These are phyloP conservation scores for Phytophthora syringae DNA, from an alignment of 352 stramenopile species.

Conservation along the genomic window DNA sequence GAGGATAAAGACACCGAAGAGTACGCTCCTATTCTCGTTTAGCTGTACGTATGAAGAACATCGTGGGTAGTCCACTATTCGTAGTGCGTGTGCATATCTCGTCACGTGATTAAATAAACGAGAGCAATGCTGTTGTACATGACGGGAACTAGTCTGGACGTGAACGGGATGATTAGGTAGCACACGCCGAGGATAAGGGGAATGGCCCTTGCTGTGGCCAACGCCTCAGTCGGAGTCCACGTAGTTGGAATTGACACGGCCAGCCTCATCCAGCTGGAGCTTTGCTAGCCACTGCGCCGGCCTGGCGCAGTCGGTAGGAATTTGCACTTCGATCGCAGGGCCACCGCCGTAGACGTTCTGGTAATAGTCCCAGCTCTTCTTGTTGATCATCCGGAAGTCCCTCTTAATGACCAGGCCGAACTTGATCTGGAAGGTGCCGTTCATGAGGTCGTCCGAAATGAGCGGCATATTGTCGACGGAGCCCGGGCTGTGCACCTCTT, in stretches of 20 bases:
- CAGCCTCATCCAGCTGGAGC: slow-evolving; percentile 59
- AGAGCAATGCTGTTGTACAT: slow-evolving; percentile 40
- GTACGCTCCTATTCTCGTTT: slow-evolving; percentile 22
- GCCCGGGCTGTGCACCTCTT: slow-evolving; percentile 59
- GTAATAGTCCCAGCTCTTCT: slow-evolving; percentile 81
- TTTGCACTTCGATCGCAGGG: slow-evolving; percentile 71
- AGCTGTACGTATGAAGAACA: slow-evolving; percentile 13
- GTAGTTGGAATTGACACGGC: slow-evolving; percentile 72
- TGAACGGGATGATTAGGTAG: slow-evolving; percentile 3
- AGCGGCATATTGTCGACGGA: slow-evolving; percentile 79
- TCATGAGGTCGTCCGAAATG: slow-evolving; percentile 67
- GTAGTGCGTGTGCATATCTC: slow-evolving; percentile 21
- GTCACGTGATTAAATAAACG: slow-evolving; percentile 47
- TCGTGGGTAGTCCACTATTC: too few species aligned
- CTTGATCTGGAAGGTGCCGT: slow-evolving; percentile 78
- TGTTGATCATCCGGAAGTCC: slow-evolving; percentile 85
- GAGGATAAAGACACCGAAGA: slow-evolving; percentile 16
- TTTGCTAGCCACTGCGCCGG: slow-evolving; percentile 57
- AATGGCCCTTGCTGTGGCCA: not conserved
- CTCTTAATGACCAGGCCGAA: slow-evolving; percentile 64
- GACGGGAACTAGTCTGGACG: slow-evolving; percentile 25
- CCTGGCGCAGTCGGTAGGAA: slow-evolving; percentile 60
- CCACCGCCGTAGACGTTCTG: slow-evolving; percentile 72
- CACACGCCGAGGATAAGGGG: slow-evolving; percentile 2
- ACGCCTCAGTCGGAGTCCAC: slow-evolving; percentile 44